Conservation (phyloP, 2,329 filamentous ascomycete genomes). For the Curvularia verruculosa region DNA sequence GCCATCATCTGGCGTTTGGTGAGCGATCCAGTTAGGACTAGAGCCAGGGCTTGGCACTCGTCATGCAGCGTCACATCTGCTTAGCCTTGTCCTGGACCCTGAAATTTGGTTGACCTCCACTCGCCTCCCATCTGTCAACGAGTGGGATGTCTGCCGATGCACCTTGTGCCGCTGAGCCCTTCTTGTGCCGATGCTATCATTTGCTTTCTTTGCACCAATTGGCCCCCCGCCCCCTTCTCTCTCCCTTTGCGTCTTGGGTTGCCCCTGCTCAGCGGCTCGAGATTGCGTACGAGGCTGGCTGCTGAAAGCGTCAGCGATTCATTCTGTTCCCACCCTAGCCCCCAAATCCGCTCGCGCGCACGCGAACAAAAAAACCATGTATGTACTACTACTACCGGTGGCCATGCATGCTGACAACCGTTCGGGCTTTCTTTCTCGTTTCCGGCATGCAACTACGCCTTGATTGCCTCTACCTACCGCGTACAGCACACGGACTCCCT, state of each 20-base stretch:
- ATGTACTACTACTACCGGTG: slow-evolving; percentile 3
- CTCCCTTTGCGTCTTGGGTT: background rate
- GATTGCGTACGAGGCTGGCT: slow-evolving; percentile 11
- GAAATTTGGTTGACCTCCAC: slow-evolving; percentile 17
- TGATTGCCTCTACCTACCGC: slow-evolving; percentile 5
- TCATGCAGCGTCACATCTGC: slow-evolving; percentile 23
- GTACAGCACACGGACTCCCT: slow-evolving; percentile 4
- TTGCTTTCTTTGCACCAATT: slow-evolving; percentile 5
- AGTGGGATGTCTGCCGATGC: slow-evolving; percentile 23
- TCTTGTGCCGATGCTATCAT: slow-evolving; percentile 14
- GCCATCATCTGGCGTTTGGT: slow-evolving; percentile 26
- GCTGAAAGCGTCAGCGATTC: slow-evolving; percentile 6
- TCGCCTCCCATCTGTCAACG: slow-evolving; percentile 13
- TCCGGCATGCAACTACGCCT: slow-evolving; percentile 12
- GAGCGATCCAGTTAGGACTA: slow-evolving; percentile 18
- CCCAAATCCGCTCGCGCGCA: background rate
- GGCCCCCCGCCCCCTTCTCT: slow-evolving; percentile 4
- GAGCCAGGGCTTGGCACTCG: slow-evolving; percentile 24
- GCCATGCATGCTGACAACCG: slow-evolving; percentile 7
- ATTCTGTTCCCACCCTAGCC: slow-evolving; percentile 13
- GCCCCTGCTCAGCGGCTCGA: slow-evolving; percentile 17
- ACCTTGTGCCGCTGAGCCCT: slow-evolving; percentile 13
- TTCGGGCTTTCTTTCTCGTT: slow-evolving; percentile 19
- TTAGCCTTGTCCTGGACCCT: slow-evolving; percentile 26
- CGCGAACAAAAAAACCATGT: background rate